Base-by-base conservation (phyloP, 78 protist species). In the Tieghemostelium lacteum region DNA sequence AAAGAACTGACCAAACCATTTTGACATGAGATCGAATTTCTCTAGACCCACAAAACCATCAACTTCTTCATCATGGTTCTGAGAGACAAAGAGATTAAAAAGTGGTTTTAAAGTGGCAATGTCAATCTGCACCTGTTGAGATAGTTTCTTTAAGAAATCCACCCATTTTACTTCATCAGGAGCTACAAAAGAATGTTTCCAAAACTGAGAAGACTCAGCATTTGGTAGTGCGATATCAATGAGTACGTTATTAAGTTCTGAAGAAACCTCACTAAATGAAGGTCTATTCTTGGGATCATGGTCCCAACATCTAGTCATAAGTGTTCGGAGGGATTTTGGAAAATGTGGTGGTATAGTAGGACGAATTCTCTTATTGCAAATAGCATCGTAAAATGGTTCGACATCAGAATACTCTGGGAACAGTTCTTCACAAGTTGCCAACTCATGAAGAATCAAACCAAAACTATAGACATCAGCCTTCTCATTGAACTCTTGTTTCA, bases 401-500 rank as follows among this genome's bases (percentile, higher is more conserved):
- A 91, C 34, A 52, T 91, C 89, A 37, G 75, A 62, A 12, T 78
- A 80, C 3, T 91, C 92, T 63, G 85, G 89, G 73, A 75, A 91
- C 54, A 85, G 54, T 50, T 91, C 94, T 33, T 91, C 83, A 36
- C 88, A 73, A 33, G 94, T 91, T 37, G 88, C 92, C 66, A 91
- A 40, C 19, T 75, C 85, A 63, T 85, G 66, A 12, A 91, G 67
- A 37, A 77, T 83, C 52, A 91, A 58, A n/a, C 94, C 94, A 74
- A 91, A 91, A 62, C 92, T 83, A 74, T 91, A 91, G 20, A 91
- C 88, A 69, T 91, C 94, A 16, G 92, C 88, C 36, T 91, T 91
- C 36, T 91, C 94, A 74, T 77, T 83, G 57, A 91, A 91, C 33
- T 74, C 87, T 28, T 69, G 65, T 57, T 75, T 75, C 94, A 73